These are phyloP conservation scores for Amphicarpaea edgeworthii DNA, from an alignment of 306 rosid species.

Conservation along the genomic window DNA sequence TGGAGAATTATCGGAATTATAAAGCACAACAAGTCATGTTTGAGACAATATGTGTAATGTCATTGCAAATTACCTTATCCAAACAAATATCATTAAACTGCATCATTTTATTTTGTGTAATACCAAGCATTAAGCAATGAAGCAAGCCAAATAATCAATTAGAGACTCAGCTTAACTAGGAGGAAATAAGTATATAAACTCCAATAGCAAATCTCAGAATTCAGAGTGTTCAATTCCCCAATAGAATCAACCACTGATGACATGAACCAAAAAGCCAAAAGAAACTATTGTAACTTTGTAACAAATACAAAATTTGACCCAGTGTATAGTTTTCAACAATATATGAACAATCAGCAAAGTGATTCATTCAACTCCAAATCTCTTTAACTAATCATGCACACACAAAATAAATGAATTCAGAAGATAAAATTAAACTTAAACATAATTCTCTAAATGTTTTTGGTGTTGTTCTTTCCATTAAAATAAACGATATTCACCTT, in stretches of 20 bases:
- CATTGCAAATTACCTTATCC: not conserved
- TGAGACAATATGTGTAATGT: not conserved
- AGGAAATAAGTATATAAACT: not conserved
- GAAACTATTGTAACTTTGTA: not conserved
- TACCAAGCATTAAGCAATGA: not conserved
- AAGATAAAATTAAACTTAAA: not conserved
- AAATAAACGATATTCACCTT: too few relatives aligned
- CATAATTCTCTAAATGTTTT: not conserved
- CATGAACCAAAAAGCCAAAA: not conserved
- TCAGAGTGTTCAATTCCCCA: not conserved
- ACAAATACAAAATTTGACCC: too few relatives aligned
- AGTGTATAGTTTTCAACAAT: too few relatives aligned
- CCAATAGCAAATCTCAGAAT: not conserved
- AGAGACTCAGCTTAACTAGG: not conserved
- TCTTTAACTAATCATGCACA: too few relatives aligned
- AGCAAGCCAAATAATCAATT: not conserved
- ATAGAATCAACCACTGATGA: not conserved
- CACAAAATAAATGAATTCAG: too few relatives aligned
- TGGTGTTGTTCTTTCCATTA: not conserved
- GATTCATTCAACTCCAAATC: too few relatives aligned
- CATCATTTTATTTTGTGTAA: not conserved
- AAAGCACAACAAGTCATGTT: not conserved
- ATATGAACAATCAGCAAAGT: too few relatives aligned
- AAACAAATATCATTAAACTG: not conserved
- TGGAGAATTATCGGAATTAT: not conserved